Evolutionary conservation across 805 yeast genomes (phyloP).

Genomic region (Nakazawaea ernobii): DNA sequence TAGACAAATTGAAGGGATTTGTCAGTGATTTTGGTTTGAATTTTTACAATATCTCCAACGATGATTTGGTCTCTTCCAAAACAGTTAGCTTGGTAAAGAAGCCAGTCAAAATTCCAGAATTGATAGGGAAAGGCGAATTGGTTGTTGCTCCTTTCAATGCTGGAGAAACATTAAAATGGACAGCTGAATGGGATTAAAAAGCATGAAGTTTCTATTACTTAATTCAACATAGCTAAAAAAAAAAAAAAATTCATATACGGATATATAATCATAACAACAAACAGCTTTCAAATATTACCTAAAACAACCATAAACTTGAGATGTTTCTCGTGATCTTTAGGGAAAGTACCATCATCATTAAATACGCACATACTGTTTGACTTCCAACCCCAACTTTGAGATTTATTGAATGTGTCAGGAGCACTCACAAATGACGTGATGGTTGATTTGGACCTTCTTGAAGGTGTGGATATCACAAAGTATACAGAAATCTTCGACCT

Average conservation of each 20-base stretch:
- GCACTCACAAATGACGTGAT: slow-evolving; percentile 49
- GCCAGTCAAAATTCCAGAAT: slow-evolving; percentile 53
- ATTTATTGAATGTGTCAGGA: slow-evolving; percentile 46
- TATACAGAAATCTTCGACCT: slow-evolving; percentile 41
- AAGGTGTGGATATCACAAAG: slow-evolving; percentile 50
- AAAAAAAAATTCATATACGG: too few species aligned
- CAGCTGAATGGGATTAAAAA: slow-evolving; percentile 57
- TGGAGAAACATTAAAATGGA: slow-evolving; percentile 69
- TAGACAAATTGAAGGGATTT: slow-evolving; percentile 66
- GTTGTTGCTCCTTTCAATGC: slow-evolving; percentile 83
- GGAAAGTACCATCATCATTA: slow-evolving; percentile 41
- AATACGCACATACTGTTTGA: slow-evolving; percentile 48
- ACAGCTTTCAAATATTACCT: slow-evolving; percentile 34
- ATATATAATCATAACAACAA: background rate
- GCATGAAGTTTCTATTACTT: background rate
- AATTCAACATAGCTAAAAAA: background rate
- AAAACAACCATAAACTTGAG: slow-evolving; percentile 44
- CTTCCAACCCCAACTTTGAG: slow-evolving; percentile 63
- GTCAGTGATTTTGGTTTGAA: slow-evolving; percentile 67
- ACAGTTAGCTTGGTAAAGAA: slow-evolving; percentile 52
- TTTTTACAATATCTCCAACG: slow-evolving; percentile 58
- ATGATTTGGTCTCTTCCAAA: slow-evolving; percentile 38
- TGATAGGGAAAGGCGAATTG: slow-evolving; percentile 38
- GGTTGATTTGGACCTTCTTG: slow-evolving; percentile 37
- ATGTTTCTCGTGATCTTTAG: slow-evolving; percentile 36